phyloP scores from a whole-genome alignment of 2,329 filamentous ascomycete genomes.

The Dothidotthia symphoricarpi region DNA sequence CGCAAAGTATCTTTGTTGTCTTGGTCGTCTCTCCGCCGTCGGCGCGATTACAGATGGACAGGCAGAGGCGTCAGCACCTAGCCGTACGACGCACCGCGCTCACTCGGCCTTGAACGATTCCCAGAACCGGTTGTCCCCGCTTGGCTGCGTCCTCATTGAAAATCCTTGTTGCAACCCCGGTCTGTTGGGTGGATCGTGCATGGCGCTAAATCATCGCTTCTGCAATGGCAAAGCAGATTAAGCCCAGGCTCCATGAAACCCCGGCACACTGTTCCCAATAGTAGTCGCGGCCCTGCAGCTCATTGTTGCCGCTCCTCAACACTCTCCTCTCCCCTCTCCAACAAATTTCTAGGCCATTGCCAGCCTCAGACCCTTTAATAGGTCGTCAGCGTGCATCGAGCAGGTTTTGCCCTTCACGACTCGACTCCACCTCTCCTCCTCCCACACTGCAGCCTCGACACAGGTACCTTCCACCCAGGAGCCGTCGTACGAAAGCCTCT shows the following conservation, averaged over 20 bases:
- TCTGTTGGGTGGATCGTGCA: conserved; percentile 36
- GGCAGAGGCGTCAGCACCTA: not conserved
- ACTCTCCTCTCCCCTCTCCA: conserved; percentile 27
- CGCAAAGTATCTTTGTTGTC: conserved; percentile 16
- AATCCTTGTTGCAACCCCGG: conserved; percentile 31
- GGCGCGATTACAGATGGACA: conserved; percentile 4
- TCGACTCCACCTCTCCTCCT: conserved; percentile 13
- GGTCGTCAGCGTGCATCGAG: conserved; percentile 19
- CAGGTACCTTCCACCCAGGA: conserved; percentile 20
- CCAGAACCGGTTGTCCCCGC: conserved; percentile 30
- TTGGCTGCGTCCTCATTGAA: conserved; percentile 25
- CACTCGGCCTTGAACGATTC: conserved; percentile 1
- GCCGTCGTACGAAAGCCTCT: conserved; percentile 13
- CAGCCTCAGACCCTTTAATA: conserved; percentile 36
- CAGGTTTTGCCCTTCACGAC: conserved; percentile 12
- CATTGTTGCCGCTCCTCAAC: conserved; percentile 37
- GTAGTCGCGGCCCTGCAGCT: conserved; percentile 34
- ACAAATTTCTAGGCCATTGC: conserved; percentile 34
- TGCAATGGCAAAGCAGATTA: conserved; percentile 25
- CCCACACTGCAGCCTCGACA: conserved; percentile 16
- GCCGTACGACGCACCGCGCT: conserved; percentile 4
- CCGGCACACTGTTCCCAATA: conserved; percentile 34
- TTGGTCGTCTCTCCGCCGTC: conserved; percentile 14
- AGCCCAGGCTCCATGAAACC: conserved; percentile 22
- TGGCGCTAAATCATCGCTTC: conserved; percentile 27